These are phyloP conservation scores for Elaeis guineensis DNA, from an alignment of 176 grass and related monocot genomes.

Conservation along the genomic window DNA sequence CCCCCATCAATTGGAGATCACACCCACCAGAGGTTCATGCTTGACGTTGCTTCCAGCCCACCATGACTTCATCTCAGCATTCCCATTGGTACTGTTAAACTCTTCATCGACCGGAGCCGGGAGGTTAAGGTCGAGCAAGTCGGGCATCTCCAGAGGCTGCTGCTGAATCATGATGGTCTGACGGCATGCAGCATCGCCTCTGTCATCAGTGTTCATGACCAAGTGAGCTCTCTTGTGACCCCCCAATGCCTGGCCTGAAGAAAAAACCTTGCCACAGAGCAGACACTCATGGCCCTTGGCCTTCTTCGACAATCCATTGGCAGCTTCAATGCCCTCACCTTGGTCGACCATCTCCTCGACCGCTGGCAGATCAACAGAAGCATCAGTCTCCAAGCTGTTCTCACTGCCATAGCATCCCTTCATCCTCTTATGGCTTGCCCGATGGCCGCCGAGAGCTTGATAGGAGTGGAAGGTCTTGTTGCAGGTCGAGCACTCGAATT, in stretches of 20 bases:
- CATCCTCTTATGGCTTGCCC: conserved; percentile 62
- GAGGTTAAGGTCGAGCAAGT: conserved; percentile 5
- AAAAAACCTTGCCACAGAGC: conserved; percentile 27
- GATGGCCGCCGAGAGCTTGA: conserved; percentile 69
- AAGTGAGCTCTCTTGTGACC: conserved; percentile 33
- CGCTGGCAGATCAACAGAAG: conserved; percentile 19
- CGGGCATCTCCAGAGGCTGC: not conserved
- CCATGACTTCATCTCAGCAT: not conserved
- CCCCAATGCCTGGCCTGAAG: conserved; percentile 26
- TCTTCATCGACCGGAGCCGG: not conserved
- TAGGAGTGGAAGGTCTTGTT: conserved; percentile 49
- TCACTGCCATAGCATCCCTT: conserved; percentile 29
- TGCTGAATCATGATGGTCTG: not conserved
- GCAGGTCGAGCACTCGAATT: conserved; percentile 37
- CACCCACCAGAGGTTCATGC: not conserved
- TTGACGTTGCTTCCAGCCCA: not conserved
- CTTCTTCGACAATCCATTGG: conserved; percentile 12
- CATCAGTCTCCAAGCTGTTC: conserved; percentile 19
- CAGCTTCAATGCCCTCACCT: no score
- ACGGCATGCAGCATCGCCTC: not conserved
- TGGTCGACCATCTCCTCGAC: conserved; percentile 3
- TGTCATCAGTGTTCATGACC: not conserved
- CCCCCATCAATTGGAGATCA: not conserved
- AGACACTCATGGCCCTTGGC: conserved; percentile 15
- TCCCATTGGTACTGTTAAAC: not conserved